Conservation (phyloP, 352 stramenopile genomes). For the Blastocystis sp. region DNA sequence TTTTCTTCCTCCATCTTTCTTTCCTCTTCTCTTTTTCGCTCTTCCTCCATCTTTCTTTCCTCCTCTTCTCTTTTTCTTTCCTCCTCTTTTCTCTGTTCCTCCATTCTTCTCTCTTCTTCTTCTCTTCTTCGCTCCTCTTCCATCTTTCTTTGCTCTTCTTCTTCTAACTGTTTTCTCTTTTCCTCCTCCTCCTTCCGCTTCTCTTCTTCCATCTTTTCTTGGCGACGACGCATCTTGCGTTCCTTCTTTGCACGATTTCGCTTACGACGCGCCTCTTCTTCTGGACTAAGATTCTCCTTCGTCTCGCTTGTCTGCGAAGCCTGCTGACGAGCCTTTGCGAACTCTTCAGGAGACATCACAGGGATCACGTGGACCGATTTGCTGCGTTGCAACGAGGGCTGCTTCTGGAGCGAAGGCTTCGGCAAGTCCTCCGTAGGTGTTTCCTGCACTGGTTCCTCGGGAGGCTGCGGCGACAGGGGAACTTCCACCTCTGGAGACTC, state of each 20-base stretch:
- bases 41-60: background rate
- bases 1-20: background rate
- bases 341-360: slow-evolving; percentile 48
- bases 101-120: background rate
- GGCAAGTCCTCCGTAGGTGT: background rate
- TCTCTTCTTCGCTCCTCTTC: background rate
- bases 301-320: background rate
- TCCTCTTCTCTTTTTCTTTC: background rate
- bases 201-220: background rate
- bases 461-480: background rate
- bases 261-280: background rate
- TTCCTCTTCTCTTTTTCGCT: background rate
- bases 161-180: background rate
- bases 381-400: background rate
- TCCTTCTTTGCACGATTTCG: background rate
- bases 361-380: slow-evolving; percentile 34
- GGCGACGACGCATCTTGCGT: background rate
- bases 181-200: background rate
- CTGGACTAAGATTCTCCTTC: background rate
- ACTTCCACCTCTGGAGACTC: background rate
- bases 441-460: background rate
- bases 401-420: background rate
- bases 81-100: background rate
- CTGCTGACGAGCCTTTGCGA: background rate
- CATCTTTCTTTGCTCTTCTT: background rate